Evolutionary conservation across 2,329 filamentous ascomycete species (phyloP), one percentile per base, ranked within the genome.

Genomic region (Aureobasidium sp.): DNA sequence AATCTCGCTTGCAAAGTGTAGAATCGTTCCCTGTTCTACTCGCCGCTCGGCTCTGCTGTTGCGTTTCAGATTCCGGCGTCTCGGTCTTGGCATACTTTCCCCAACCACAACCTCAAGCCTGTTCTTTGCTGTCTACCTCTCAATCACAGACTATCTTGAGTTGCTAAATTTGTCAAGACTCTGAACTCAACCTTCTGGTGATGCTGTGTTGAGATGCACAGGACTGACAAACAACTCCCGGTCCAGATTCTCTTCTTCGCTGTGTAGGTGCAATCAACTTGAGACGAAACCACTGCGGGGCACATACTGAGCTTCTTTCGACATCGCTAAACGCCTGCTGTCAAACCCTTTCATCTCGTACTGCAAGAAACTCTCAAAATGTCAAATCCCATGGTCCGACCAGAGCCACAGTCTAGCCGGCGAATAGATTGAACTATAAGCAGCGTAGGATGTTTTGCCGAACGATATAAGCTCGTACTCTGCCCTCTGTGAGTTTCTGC

Each of bases 31-130:
- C 25, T n/a, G 5, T 27, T 13, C 23, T 46, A 29, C 43, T 57
- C 53, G 53, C 29, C 40, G 53, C 43, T 57, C 53, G 53, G 53
- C 40, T 46, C 53, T 57, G 53, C 40, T 58, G 55, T 19, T 40
- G 43, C 25, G 55, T 58, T 58, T 58, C 55, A 58, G 42, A 49
- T 49, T 40, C 19, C 53, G 25, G 53, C 19, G 15, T 46, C 40
- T 45, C 9, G 29, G 55, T 49, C 55, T 58, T 58, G 55, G 55
- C 55, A 49, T 40, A 17, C 13, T 11, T 31, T 15, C 17, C 25
- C 23, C 21, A 47, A 38, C 31, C 43, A 40, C 31, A 49, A 58
- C 33, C 29, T 46, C 29, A 23, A 8, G 40, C 23, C 10, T 55
- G 21, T 38, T 46, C 19, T 33, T 7, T 40, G 2, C 55, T 49